phyloP scores from a whole-genome alignment of 208 protist species.

The Leishmania turanica region DNA sequence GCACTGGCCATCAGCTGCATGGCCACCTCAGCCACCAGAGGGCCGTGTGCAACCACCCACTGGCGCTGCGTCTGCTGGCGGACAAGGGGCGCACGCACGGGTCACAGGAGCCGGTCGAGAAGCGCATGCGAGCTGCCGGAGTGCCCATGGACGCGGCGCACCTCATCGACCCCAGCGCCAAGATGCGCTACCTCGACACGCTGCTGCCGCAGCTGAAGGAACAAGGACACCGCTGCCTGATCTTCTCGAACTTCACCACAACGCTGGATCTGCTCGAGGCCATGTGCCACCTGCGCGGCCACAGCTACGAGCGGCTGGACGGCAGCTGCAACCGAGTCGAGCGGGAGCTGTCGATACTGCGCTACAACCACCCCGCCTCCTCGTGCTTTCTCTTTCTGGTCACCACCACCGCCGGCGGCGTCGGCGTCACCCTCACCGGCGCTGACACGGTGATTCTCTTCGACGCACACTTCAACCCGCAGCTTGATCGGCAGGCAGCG shows the following conservation, averaged over 20 bases:
- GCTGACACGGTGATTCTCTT: constrained; percentile 96
- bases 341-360: constrained; percentile 93
- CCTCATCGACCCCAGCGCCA: constrained; percentile 84
- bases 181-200: constrained; percentile 95
- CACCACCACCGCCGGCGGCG: constrained; percentile 97
- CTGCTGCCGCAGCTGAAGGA: constrained; percentile 83
- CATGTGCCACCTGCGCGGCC: constrained; percentile 66
- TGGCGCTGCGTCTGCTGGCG: constrained; percentile 73
- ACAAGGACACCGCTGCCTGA: constrained; percentile 84
- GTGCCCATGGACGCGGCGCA: constrained; percentile 61
- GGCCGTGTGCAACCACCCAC: constrained; percentile 84
- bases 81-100: constrained; percentile 36
- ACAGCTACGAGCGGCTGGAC: constrained; percentile 86
- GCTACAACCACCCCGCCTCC: constrained; percentile 91
- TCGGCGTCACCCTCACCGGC: constrained; percentile 98
- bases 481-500: constrained; percentile 97
- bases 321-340: constrained; percentile 81
- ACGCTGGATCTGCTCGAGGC: constrained; percentile 89
- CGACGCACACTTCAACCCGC: constrained; percentile 98
- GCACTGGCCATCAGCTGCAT: constrained; percentile 35
- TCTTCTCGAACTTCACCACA: constrained; percentile 92
- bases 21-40: constrained; percentile 81
- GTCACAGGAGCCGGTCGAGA: constrained; percentile 28
- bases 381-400: constrained; percentile 97
- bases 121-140: constrained; percentile 54